Evolutionary conservation across 2,329 filamentous ascomycete species (phyloP), one percentile per base, ranked within the genome.

Genomic region (Ophiostoma populinum): DNA sequence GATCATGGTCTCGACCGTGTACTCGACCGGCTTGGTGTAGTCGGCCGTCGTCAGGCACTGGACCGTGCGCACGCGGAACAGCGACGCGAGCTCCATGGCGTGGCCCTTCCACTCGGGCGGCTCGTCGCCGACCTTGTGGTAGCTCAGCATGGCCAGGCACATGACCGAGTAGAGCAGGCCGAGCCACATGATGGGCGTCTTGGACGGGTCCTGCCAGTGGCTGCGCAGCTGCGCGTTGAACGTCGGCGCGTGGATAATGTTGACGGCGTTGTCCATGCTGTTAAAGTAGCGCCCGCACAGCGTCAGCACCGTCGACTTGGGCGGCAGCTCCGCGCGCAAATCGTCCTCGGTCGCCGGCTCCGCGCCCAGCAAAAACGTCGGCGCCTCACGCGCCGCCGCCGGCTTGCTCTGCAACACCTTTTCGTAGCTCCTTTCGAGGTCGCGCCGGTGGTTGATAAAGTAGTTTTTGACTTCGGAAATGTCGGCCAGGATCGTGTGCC

Each of bases 401-500:
- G 75, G 65, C 47, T 79, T 82, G 25, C 71, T 71, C 29, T 71
- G 70, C 51, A 76, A 69, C 34, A 92, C 74, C 46, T 74, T 78
- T 46, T 80, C 74, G 46, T 82, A 74, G 46, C 86, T 85, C 39
- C 75, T 75, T 50, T 92, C 82, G 40, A 87, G 66, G 44, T 94
- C 85, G 50, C 90, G 86, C 53, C 90, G 92, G 56, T 94, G 83
- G 24, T 67, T 72, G 13, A 60, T 58, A 48, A 92, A 95, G 57
- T 90, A 94, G 46, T 78, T 86, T 51, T 87, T 92, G 18, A 98
- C 87, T 58, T 98, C 90, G 8, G 81, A 66, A 43, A 98, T 90
- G 54, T 86, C 80, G 45, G 72, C 65, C 36, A 92, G 58, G 35
- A 92, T 71, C 25, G 76, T 72, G 46, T 80, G 76, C 82, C 83